Conservation (phyloP, 306 rosid species). For the Malus sieversii region DNA sequence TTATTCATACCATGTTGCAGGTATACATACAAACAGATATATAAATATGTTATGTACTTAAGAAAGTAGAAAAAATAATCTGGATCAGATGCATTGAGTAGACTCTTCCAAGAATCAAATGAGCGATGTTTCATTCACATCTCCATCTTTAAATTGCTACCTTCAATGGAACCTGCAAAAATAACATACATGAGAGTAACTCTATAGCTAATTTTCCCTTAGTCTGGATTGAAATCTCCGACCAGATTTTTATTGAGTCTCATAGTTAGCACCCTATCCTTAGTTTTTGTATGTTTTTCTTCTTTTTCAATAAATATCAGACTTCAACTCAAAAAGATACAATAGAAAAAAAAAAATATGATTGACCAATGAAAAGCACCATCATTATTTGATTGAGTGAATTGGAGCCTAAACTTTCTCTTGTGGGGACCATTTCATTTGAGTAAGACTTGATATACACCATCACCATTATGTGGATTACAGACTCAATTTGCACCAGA, state of each 20-base stretch:
- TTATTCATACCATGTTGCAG: conserved; percentile 46
- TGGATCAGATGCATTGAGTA: conserved; percentile 22
- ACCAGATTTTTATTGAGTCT: no score
- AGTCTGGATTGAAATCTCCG: no score
- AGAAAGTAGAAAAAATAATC: conserved; percentile 29
- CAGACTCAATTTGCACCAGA: conserved; percentile 23
- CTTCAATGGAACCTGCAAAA: conserved; percentile 54
- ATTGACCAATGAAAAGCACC: conserved; percentile 5
- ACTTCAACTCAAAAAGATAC: background rate
- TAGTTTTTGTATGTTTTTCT: no score
- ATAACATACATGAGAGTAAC: background rate
- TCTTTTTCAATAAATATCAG: no score
- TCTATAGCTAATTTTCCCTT: background rate
- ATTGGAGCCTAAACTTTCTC: background rate
- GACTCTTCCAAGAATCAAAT: conserved; percentile 39
- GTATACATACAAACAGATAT: conserved; percentile 48
- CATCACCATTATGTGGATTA: conserved; percentile 14
- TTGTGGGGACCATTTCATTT: conserved; percentile 2
- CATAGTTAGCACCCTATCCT: no score
- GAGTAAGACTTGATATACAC: background rate
- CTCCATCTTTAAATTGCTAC: conserved; percentile 69
- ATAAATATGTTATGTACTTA: conserved; percentile 52
- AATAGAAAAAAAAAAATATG: background rate
- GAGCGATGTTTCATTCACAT: conserved; percentile 34
- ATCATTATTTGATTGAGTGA: background rate